Percentiles rank a stretch among this genome's conserved stretches.
Conservation (phyloP, 495 filamentous ascomycete genomes). For the Podospora bellae-mahoneyi region DNA sequence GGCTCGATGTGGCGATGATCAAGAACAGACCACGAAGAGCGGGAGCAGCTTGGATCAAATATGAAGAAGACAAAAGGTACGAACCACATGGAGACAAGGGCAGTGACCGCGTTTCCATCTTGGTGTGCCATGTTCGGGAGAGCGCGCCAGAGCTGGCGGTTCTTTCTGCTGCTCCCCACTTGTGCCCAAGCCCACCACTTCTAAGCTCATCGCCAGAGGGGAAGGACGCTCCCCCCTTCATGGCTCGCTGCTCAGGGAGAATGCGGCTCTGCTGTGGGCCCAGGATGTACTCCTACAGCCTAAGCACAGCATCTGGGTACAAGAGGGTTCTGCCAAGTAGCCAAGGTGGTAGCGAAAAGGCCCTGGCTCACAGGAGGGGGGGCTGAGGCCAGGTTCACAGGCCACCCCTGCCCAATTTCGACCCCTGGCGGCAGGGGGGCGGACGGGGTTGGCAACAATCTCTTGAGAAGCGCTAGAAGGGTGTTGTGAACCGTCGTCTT, state of each 20-base stretch:
- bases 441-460: background rate
- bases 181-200: background rate
- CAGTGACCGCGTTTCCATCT: background rate
- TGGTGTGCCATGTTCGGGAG: background rate
- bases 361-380: background rate
- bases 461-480: background rate
- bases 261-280: background rate
- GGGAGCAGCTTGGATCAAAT: background rate
- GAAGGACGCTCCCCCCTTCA: background rate
- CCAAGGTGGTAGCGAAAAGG: background rate
- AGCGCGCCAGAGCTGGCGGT: slow-evolving; percentile 3
- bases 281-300: slow-evolving; percentile 4
- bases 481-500: background rate
- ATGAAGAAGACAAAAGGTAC: background rate
- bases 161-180: background rate
- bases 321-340: slow-evolving; percentile 1
- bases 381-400: slow-evolving; percentile 2
- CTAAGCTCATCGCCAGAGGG: slow-evolving; percentile 6
- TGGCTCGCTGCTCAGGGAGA: background rate
- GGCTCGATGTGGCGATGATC: background rate
- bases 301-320: background rate
- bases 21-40: background rate
- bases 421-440: slow-evolving; percentile 4
- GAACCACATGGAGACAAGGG: background rate
- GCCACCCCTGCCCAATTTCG: background rate